Conservation (phyloP, 2,329 filamentous ascomycete species). For the Pseudomassariella vexata region DNA sequence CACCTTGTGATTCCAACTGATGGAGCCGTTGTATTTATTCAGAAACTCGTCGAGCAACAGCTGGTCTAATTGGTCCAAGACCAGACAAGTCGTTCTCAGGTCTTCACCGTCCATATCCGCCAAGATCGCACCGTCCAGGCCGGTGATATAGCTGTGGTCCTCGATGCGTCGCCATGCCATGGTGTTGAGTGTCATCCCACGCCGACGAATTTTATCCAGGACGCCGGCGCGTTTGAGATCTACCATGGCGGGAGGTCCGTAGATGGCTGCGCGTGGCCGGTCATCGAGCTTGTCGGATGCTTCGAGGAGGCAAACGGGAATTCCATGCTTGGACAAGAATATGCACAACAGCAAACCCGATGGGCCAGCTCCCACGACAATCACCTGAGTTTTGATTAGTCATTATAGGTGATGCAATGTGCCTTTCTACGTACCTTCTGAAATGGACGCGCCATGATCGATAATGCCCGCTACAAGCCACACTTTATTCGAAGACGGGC, state of each 20-base stretch:
- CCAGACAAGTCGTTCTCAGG: slow-evolving; percentile 32
- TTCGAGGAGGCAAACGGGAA: slow-evolving; percentile 50
- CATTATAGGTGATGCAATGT: neutral
- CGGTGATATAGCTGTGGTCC: slow-evolving; percentile 28
- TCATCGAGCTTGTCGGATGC: slow-evolving; percentile 47
- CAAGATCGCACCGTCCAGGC: slow-evolving; percentile 28
- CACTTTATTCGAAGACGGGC: no score
- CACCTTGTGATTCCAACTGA: slow-evolving; percentile 43
- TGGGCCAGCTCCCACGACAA: slow-evolving; percentile 45
- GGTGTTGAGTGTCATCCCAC: slow-evolving; percentile 30
- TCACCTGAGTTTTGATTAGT: slow-evolving; percentile 21
- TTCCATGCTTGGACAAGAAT: slow-evolving; percentile 45
- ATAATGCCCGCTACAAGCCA: no score
- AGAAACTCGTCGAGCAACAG: slow-evolving; percentile 36
- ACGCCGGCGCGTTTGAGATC: slow-evolving; percentile 56
- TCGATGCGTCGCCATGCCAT: slow-evolving; percentile 33
- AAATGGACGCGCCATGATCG: slow-evolving; percentile 19
- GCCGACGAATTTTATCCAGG: slow-evolving; percentile 31
- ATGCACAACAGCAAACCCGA: slow-evolving; percentile 44
- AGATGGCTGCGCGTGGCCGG: slow-evolving; percentile 58
- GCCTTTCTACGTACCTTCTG: slow-evolving; percentile 16
- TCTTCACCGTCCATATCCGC: slow-evolving; percentile 31
- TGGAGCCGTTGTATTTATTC: slow-evolving; percentile 24
- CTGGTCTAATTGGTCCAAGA: slow-evolving; percentile 35
- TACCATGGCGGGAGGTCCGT: slow-evolving; percentile 51